phyloP scores from a whole-genome alignment of 176 grass and related monocot species.

The Carex pumila region DNA sequence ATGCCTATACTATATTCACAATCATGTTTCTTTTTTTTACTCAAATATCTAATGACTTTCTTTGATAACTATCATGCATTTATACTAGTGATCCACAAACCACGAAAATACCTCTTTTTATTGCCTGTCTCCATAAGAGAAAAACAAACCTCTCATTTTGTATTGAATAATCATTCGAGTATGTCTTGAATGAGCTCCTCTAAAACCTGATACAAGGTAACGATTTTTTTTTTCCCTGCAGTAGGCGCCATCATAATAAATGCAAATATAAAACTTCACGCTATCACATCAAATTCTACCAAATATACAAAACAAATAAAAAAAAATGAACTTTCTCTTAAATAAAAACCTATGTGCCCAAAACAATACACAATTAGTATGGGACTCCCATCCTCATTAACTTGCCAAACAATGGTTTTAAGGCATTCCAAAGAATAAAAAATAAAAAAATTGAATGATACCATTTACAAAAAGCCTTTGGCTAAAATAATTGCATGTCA shows the following conservation, averaged over 20 bases:
- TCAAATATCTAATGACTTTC: no score
- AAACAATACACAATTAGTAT: not conserved
- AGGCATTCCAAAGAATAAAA: conserved; percentile 18
- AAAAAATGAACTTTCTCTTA: not conserved
- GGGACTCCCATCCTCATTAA: not conserved
- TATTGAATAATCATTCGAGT: no score
- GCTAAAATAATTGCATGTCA: conserved; percentile 14
- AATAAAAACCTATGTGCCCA: not conserved
- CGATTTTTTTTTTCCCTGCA: no score
- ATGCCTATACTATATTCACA: no score
- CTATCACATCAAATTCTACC: not conserved
- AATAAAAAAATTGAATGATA: conserved; percentile 21
- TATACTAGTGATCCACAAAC: no score
- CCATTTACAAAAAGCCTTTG: conserved; percentile 23
- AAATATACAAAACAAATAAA: conserved; percentile 10
- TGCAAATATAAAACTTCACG: not conserved
- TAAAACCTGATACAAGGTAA: no score
- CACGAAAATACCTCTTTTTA: no score
- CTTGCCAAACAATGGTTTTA: not conserved
- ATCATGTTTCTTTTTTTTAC: no score
- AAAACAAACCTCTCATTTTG: no score
- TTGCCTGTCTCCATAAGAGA: no score
- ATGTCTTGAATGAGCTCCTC: no score
- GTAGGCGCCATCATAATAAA: no score
- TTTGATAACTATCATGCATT: not conserved